phyloP scores from a whole-genome alignment of 2,329 filamentous ascomycete species.

The Fusarium subglutinans region DNA sequence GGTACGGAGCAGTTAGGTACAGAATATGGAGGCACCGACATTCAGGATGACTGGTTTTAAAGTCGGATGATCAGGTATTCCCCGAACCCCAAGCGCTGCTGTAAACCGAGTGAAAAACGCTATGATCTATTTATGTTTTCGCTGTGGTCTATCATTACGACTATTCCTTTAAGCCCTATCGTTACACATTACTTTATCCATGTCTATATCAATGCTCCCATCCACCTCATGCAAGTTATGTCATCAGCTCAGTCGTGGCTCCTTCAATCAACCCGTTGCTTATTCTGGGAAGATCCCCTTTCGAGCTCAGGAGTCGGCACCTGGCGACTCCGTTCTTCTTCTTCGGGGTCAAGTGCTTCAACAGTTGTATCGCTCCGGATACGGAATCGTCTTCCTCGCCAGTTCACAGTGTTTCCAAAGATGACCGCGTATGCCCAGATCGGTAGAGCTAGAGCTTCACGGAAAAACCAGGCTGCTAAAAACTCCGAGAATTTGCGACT shows the following conservation, averaged over 20 bases:
- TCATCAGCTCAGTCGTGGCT: neutral
- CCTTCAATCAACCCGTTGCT: constrained; percentile 37
- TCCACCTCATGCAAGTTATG: neutral
- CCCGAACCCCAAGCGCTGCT: neutral
- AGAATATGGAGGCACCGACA: neutral
- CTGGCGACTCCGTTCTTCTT: constrained; percentile 15
- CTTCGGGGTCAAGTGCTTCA: constrained; percentile 47
- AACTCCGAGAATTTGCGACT: constrained; percentile 73
- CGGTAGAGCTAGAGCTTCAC: constrained; percentile 84
- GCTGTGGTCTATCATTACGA: constrained; percentile 13
- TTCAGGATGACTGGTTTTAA: neutral
- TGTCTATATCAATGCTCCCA: neutral
- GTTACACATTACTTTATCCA: constrained; percentile 14
- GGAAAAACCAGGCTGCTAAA: constrained; percentile 83
- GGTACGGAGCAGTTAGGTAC: neutral
- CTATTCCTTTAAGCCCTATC: constrained; percentile 5
- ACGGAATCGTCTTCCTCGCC: constrained; percentile 84
- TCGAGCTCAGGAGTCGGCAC: constrained; percentile 39
- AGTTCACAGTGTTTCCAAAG: constrained; percentile 86
- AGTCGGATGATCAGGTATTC: neutral
- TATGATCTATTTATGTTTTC: constrained; percentile 1
- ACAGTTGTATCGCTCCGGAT: constrained; percentile 89
- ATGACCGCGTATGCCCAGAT: constrained; percentile 92
- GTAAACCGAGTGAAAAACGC: neutral
- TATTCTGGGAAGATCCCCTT: constrained; percentile 36